Base-by-base conservation (phyloP, 495 filamentous ascomycete genomes). In the Thozetella sp. region DNA sequence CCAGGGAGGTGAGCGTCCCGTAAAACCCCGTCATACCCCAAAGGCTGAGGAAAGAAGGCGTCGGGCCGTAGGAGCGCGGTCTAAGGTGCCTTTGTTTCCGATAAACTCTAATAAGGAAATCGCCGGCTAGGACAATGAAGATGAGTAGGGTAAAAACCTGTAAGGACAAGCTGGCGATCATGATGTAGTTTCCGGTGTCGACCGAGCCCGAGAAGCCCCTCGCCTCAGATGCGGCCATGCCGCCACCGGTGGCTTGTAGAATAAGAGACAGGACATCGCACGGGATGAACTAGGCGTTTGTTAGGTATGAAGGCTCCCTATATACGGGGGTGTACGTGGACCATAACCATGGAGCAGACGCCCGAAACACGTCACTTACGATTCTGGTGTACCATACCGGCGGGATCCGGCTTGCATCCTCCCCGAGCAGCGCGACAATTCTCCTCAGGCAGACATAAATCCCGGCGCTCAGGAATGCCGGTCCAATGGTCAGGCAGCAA, bases 211-310 rank as follows among this genome's bases (percentile, higher is more conserved):
- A 56, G 20, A 67, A 55, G 59, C 79, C 70, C 1, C 78, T 77
- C 11, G 79, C 75, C 6, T 73, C 72, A 22, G 82, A 71, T n/a
- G n/a, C n/a, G 22, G 85, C 83, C 17, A 90, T 70, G 23, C 71
- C 86, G 26, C 88, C 88, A 25, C 88, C 88, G 13, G 72, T 69
- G 48, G 84, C 84, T 72, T 91, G 88, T 0, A 90, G 73, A 27
- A 87, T 55, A 2, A 91, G 80, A 1, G 86, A 85, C 59, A 87
- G 40, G 37, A 90, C 65, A 69, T 91, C 89, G 67, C 79, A 88
- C 62, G 75, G 67, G 62, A 90, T 79, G 75, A 90, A 84, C 65
- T 74, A 26, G 1, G 17, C n/a, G 24, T 3, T 40, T 1, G 9
- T 22, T 25, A 43, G 30, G 22, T 19, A 58, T 55, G 27, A 55